Percentiles rank a stretch among this genome's conserved stretches.
phyloP scores from a whole-genome alignment of 306 rosid genomes.

The Vachellia collinsii region DNA sequence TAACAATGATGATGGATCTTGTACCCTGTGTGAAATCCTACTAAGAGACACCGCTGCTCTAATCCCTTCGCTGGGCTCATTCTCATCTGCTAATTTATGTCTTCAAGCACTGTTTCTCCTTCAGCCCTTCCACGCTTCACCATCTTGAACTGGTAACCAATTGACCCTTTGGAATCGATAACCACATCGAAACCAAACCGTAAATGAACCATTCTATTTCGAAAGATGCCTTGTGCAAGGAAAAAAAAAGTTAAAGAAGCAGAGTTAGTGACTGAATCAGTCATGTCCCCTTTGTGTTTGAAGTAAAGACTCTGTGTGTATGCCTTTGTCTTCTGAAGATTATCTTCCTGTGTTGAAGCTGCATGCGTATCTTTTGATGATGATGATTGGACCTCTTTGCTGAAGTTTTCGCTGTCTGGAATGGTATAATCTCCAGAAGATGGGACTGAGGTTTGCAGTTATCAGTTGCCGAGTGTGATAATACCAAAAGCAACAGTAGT shows the following conservation, averaged over 20 bases:
- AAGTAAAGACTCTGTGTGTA: neutral
- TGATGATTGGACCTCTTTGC: conserved; percentile 37
- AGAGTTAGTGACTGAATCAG: neutral
- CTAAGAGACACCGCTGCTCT: conserved; percentile 29
- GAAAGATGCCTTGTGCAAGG: neutral
- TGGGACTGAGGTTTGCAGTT: neutral
- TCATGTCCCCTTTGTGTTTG: neutral
- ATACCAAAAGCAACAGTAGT: neutral
- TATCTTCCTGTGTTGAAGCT: conserved; percentile 31
- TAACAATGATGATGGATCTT: conserved; percentile 40
- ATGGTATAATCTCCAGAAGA: conserved; percentile 19
- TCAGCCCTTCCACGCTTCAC: conserved; percentile 38
- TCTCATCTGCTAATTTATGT: conserved; percentile 35
- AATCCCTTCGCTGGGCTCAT: conserved; percentile 33
- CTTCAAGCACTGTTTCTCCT: conserved; percentile 38
- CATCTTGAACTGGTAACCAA: conserved; percentile 34
- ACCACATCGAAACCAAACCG: conserved; percentile 2
- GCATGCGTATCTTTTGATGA: conserved; percentile 35
- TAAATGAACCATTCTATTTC: neutral
- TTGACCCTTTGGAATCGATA: neutral
- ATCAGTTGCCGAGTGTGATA: neutral
- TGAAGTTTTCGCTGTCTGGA: conserved; percentile 39
- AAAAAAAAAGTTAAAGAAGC: neutral
- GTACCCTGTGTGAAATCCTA: conserved; percentile 35
- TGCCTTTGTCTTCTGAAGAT: conserved; percentile 35